These are phyloP conservation scores for Cyamopsis tetragonoloba DNA, from an alignment of 306 rosid species.

Conservation along the genomic window DNA sequence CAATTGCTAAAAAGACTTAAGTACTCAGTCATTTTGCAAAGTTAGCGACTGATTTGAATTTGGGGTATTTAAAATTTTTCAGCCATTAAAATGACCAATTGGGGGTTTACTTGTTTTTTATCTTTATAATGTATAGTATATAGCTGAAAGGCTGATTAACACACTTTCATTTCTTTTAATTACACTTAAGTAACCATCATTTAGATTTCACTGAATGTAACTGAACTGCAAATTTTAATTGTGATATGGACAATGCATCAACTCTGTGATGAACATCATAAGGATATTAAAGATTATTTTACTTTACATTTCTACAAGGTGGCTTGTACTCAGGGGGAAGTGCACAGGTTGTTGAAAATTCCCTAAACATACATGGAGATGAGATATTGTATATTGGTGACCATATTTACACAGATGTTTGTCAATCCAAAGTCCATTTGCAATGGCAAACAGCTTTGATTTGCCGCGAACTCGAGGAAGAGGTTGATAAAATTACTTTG, in stretches of 20 bases:
- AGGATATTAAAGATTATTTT: neutral
- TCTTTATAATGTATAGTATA: too few species aligned
- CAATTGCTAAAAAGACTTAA: too few species aligned
- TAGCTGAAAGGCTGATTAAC: too few species aligned
- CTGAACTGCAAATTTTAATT: neutral
- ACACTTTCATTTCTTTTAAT: too few species aligned
- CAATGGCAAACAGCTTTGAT: slow-evolving; percentile 96
- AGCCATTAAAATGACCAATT: too few species aligned
- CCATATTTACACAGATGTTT: slow-evolving; percentile 95
- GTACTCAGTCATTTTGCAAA: too few species aligned
- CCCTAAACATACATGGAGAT: slow-evolving; percentile 82
- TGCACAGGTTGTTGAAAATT: slow-evolving; percentile 92
- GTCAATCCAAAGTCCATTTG: slow-evolving; percentile 91
- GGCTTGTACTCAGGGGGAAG: slow-evolving; percentile 97
- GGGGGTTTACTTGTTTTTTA: too few species aligned
- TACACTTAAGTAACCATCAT: neutral
- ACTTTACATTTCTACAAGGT: slow-evolving; percentile 43
- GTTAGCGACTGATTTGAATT: too few species aligned
- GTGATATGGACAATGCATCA: neutral
- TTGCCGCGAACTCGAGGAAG: slow-evolving; percentile 94
- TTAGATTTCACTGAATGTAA: neutral
- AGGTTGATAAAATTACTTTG: slow-evolving; percentile 47
- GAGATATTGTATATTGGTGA: slow-evolving; percentile 97
- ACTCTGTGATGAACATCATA: neutral
- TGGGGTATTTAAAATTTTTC: too few species aligned